Conservation (phyloP, 129 eudicot species). For the Chrysanthemum seticuspe region DNA sequence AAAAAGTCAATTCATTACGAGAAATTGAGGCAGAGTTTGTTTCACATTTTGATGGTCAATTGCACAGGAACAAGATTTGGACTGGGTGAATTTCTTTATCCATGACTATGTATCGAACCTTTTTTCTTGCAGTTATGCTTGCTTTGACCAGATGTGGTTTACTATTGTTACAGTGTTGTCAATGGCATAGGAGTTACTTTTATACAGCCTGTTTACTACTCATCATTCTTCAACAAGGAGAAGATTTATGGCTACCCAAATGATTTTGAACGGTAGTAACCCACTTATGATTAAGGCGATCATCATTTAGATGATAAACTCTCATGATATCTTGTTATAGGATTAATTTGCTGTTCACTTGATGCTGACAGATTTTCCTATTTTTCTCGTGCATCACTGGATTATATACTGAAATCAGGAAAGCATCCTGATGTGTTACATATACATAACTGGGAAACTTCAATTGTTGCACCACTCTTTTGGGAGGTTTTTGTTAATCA, state of each 20-base stretch:
- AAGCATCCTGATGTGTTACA: constrained; percentile 68
- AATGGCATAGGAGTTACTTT: constrained; percentile 71
- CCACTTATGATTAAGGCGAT: too few species aligned
- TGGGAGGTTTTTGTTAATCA: constrained; percentile 76
- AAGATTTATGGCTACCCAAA: constrained; percentile 55
- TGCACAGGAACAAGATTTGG: constrained; percentile 63
- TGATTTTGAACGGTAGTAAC: constrained; percentile 70
- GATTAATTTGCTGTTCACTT: neutral
- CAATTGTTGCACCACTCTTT: constrained; percentile 65
- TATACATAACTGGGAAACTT: constrained; percentile 75
- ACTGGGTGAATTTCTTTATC: constrained; percentile 52
- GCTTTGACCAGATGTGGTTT: constrained; percentile 5
- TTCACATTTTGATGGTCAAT: constrained; percentile 63
- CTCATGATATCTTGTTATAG: constrained; percentile 2
- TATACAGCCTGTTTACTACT: constrained; percentile 59
- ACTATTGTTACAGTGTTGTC: constrained; percentile 55
- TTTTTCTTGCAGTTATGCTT: neutral
- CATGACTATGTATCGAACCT: neutral
- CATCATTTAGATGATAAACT: neutral
- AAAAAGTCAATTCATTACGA: constrained; percentile 51
- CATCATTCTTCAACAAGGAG: constrained; percentile 57
- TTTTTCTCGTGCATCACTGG: constrained; percentile 75
- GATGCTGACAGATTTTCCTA: constrained; percentile 62
- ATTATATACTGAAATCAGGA: constrained; percentile 65
- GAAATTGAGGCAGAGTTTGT: constrained; percentile 54